These are phyloP conservation scores for Thermomyces lanuginosus DNA, from an alignment of 2,329 filamentous ascomycete genomes.

Conservation along the genomic window DNA sequence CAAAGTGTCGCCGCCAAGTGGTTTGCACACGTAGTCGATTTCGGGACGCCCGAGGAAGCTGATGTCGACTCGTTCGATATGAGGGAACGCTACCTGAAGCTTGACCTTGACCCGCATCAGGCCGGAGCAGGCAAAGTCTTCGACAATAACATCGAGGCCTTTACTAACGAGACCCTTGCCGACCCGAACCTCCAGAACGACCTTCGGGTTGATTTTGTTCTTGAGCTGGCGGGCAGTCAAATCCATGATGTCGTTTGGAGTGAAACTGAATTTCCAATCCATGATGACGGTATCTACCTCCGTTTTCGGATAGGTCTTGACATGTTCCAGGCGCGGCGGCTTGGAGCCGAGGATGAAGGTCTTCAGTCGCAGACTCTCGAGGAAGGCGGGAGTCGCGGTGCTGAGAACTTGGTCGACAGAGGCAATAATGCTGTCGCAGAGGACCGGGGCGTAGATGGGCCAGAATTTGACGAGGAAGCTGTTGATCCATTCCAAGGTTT, in stretches of 20 bases:
- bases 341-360: slow-evolving; percentile 90
- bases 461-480: slow-evolving; percentile 97
- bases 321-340: slow-evolving; percentile 87
- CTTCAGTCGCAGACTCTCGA: slow-evolving; percentile 86
- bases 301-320: slow-evolving; percentile 92
- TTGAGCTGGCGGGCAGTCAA: slow-evolving; percentile 79
- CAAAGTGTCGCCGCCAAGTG: slow-evolving; percentile 82
- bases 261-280: slow-evolving; percentile 99
- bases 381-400: slow-evolving; percentile 74
- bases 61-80: slow-evolving; percentile 87
- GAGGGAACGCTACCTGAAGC: slow-evolving; percentile 86
- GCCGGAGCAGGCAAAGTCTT: slow-evolving; percentile 91
- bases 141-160: slow-evolving; percentile 89
- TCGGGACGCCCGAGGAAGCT: slow-evolving; percentile 78
- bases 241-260: slow-evolving; percentile 81
- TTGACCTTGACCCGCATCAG: slow-evolving; percentile 97
- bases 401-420: slow-evolving; percentile 93
- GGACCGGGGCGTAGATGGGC: slow-evolving; percentile 92
- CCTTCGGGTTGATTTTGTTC: slow-evolving; percentile 92
- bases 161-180: slow-evolving; percentile 97
- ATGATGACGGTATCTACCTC: slow-evolving; percentile 93
- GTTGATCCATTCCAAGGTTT: slow-evolving; percentile 98
- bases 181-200: slow-evolving; percentile 84
- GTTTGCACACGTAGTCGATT: slow-evolving; percentile 97
- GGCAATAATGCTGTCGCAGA: slow-evolving; percentile 80